Evolutionary conservation across 2,329 filamentous ascomycete genomes (phyloP).

Genomic region (Diplocarpon mali): DNA sequence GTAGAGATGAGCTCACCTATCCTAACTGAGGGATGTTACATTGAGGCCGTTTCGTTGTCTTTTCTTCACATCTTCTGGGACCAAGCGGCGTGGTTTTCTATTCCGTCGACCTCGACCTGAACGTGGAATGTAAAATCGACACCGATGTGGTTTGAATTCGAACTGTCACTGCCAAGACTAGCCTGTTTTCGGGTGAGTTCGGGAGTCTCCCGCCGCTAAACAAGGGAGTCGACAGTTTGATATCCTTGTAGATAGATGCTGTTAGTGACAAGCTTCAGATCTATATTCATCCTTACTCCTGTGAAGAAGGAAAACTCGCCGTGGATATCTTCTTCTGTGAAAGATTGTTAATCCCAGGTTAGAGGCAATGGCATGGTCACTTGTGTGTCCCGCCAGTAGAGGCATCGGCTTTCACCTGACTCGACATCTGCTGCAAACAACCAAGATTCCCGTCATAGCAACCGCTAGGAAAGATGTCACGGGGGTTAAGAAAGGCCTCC

Average conservation of each 20-base stretch:
- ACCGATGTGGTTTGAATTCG: neutral
- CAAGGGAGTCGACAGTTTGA: conserved; percentile 2
- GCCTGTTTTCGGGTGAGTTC: neutral
- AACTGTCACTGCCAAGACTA: neutral
- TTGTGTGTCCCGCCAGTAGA: conserved; percentile 48
- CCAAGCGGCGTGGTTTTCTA: too few species aligned
- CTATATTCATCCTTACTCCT: too few species aligned
- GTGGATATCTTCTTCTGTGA: too few species aligned
- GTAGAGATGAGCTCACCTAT: too few species aligned
- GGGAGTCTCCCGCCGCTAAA: conserved; percentile 5
- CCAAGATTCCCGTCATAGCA: conserved; percentile 46
- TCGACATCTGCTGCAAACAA: conserved; percentile 44
- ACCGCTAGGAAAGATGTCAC: conserved; percentile 45
- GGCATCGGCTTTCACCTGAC: conserved; percentile 53
- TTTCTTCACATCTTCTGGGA: too few species aligned
- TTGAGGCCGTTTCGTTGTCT: too few species aligned
- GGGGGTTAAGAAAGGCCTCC: conserved; percentile 36
- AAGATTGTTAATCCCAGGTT: neutral
- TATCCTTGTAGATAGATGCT: conserved; percentile 11
- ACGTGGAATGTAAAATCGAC: too few species aligned
- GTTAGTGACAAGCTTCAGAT: neutral
- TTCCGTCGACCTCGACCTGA: too few species aligned
- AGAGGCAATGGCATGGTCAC: conserved; percentile 24
- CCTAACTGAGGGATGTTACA: too few species aligned
- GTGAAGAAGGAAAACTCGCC: too few species aligned